These are phyloP conservation scores for Triticum aestivum DNA, from an alignment of 176 grass and related monocot genomes.

Conservation along the genomic window DNA sequence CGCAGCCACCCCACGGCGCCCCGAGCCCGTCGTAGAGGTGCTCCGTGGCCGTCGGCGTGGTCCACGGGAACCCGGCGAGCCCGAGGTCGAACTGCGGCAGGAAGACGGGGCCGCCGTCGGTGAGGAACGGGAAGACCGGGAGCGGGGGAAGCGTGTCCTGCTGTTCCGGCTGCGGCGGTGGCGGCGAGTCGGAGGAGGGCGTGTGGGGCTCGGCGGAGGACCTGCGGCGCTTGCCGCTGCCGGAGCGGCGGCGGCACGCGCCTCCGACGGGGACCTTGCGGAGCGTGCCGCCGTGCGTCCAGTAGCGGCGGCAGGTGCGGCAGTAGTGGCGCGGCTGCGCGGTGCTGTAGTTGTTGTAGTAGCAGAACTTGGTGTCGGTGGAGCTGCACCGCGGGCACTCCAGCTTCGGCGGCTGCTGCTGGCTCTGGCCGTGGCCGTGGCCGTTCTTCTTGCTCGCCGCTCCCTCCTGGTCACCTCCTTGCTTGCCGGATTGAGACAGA, in stretches of 20 bases:
- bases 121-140: slow-evolving; percentile 41
- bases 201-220: not conserved
- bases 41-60: not conserved
- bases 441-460: not conserved
- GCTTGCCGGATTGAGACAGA: not conserved
- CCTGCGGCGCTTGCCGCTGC: slow-evolving; percentile 53
- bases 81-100: slow-evolving; percentile 27
- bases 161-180: not conserved
- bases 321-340: slow-evolving; percentile 90
- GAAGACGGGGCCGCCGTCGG: slow-evolving; percentile 30
- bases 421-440: not conserved
- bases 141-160: not conserved
- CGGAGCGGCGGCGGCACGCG: slow-evolving; percentile 23
- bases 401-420: slow-evolving; percentile 26
- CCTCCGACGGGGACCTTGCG: slow-evolving; percentile 86
- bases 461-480: not conserved
- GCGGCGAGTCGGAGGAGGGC: not conserved
- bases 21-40: not conserved
- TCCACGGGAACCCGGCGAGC: not conserved
- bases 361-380: slow-evolving; percentile 94
- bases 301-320: slow-evolving; percentile 81
- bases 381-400: slow-evolving; percentile 75
- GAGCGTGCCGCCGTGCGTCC: slow-evolving; percentile 83
- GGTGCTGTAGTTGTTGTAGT: slow-evolving; percentile 98
- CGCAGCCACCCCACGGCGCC: slow-evolving; percentile 12